Conservation (phyloP, 2,329 filamentous ascomycete genomes). For the Trichoderma semiorbis region DNA sequence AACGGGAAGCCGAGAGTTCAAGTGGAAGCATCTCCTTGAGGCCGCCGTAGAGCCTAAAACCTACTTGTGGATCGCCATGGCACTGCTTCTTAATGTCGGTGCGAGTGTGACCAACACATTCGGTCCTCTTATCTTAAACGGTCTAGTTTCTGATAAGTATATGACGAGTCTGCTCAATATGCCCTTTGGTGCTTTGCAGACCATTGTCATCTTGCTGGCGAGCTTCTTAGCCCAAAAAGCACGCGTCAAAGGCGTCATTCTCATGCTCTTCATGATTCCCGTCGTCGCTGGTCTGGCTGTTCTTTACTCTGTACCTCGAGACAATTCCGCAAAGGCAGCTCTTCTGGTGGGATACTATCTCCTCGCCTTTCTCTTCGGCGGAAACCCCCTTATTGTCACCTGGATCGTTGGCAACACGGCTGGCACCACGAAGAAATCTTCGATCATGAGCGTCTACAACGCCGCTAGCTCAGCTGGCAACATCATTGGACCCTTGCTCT, state of each 20-base stretch:
- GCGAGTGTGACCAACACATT: conserved; percentile 62
- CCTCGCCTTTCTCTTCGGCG: conserved; percentile 62
- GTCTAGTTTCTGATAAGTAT: conserved; percentile 58
- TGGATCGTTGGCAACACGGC: conserved; percentile 69
- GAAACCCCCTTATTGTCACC: conserved; percentile 61
- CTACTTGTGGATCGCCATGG: conserved; percentile 58
- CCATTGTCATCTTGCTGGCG: neutral
- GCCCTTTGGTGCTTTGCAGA: conserved; percentile 33
- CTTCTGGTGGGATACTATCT: conserved; percentile 63
- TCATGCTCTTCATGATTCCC: neutral
- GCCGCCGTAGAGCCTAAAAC: conserved; percentile 31
- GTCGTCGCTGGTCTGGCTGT: conserved; percentile 33
- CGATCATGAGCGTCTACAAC: neutral
- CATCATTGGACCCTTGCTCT: neutral
- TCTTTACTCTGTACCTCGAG: conserved; percentile 54
- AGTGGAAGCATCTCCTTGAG: neutral
- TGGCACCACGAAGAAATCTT: conserved; percentile 64
- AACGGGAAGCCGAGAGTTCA: neutral
- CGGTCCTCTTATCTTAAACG: conserved; percentile 59
- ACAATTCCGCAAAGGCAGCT: conserved; percentile 28
- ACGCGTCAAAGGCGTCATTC: neutral
- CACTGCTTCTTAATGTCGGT: conserved; percentile 61
- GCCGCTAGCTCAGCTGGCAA: neutral
- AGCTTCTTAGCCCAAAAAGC: neutral
- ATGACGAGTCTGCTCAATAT: conserved; percentile 61